Percentiles rank a stretch among this genome's conserved stretches.
phyloP scores from a whole-genome alignment of 495 filamentous ascomycete species.

The Friedmanniomyces simplex region DNA sequence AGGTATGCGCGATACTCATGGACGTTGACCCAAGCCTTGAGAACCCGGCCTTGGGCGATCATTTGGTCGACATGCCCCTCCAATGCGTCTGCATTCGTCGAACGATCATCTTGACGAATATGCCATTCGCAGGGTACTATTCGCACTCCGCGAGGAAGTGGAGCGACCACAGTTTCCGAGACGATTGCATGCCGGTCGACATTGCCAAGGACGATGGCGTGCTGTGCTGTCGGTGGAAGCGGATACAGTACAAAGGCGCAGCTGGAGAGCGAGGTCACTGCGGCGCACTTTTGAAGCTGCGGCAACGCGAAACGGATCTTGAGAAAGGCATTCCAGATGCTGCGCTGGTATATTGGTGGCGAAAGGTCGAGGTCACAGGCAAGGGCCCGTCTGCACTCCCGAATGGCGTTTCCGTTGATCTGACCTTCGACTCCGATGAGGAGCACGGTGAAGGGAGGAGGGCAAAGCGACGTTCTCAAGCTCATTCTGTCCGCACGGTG shows the following conservation, averaged over 20 bases:
- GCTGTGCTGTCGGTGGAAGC: not conserved
- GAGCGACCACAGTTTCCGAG: not conserved
- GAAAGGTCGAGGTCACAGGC: not conserved
- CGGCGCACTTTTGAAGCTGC: not conserved
- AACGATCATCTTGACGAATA: not conserved
- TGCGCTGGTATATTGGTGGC: not conserved
- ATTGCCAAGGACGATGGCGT: not conserved
- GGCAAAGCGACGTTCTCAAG: not conserved
- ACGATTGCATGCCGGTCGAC: not conserved
- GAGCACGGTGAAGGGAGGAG: not conserved
- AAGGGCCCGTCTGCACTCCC: not conserved
- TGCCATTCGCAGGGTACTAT: not conserved
- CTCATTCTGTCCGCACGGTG: not conserved
- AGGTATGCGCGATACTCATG: not conserved
- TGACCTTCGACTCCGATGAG: not conserved
- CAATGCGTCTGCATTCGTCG: not conserved
- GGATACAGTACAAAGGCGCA: not conserved
- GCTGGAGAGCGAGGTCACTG: not conserved
- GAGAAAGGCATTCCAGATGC: not conserved
- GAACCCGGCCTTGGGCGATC: not conserved
- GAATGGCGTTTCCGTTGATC: not conserved
- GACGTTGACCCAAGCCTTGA: not conserved
- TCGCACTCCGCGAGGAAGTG: not conserved
- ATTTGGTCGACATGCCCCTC: not conserved
- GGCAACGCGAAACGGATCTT: not conserved